Percentiles rank a stretch among this genome's conserved stretches.
These are phyloP conservation scores for Rhypophila decipiens DNA, from an alignment of 495 filamentous ascomycete genomes.

Conservation along the genomic window DNA sequence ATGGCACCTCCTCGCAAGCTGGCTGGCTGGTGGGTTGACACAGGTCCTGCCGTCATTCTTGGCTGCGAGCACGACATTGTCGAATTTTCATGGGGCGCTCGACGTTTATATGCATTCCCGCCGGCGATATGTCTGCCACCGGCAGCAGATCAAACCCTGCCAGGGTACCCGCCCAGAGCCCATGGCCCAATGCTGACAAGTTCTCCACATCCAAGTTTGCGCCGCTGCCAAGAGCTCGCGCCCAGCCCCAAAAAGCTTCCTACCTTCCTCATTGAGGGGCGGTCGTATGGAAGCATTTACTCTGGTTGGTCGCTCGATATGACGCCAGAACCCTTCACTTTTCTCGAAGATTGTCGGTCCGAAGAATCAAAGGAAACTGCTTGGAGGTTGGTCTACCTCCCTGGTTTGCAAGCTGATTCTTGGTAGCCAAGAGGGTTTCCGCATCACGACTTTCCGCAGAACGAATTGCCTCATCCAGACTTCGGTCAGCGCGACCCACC, in stretches of 20 bases:
- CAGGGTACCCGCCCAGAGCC: slow-evolving; percentile 3
- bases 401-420: too few relatives aligned
- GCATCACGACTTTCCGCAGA: too few relatives aligned
- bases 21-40: not conserved
- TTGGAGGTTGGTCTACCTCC: too few relatives aligned
- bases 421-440: too few relatives aligned
- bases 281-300: not conserved
- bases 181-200: not conserved
- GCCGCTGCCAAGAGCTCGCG: not conserved
- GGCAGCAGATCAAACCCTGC: slow-evolving; percentile 1
- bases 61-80: slow-evolving; percentile 29
- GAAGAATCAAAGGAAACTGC: too few relatives aligned
- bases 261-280: slow-evolving; percentile 12
- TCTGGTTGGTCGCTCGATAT: slow-evolving; percentile 3
- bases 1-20: not conserved
- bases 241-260: not conserved
- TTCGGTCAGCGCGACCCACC: too few relatives aligned
- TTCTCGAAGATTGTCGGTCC: too few relatives aligned
- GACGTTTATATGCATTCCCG: slow-evolving; percentile 1
- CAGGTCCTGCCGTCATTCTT: slow-evolving; percentile 24
- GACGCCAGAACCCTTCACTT: not conserved
- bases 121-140: too few relatives aligned
- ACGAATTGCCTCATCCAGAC: too few relatives aligned
- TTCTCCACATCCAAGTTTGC: not conserved
- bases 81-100: slow-evolving; percentile 5